Evolutionary conservation across 2,329 filamentous ascomycete species (phyloP).

Genomic region (Achaetomium macrosporum): DNA sequence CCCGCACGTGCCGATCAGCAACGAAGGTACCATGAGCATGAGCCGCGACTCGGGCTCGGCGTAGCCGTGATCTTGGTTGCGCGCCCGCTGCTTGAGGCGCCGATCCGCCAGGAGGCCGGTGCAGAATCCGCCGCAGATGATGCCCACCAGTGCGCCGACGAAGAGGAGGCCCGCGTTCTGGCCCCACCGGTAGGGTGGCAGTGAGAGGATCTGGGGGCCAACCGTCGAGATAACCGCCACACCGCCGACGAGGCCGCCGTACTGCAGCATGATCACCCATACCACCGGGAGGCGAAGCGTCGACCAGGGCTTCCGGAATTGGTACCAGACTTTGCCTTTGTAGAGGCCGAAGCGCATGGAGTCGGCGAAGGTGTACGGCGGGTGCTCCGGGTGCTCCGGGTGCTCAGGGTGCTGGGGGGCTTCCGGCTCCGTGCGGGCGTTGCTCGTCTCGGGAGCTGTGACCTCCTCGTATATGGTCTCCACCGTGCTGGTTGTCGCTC

Average conservation of each 20-base stretch:
- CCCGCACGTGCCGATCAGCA: conserved; percentile 29
- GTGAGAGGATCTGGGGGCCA: conserved; percentile 28
- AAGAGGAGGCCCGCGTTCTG: conserved; percentile 32
- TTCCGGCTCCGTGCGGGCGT: too few species aligned
- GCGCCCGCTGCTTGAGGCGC: conserved; percentile 21
- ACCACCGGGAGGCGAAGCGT: conserved; percentile 30
- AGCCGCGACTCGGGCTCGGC: conserved; percentile 33
- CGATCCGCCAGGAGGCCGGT: conserved; percentile 23
- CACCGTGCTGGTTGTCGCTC: too few species aligned
- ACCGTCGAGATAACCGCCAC: conserved; percentile 33
- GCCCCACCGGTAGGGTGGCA: conserved; percentile 33
- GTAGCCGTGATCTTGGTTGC: conserved; percentile 25
- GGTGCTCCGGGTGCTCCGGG: background rate
- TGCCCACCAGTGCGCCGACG: conserved; percentile 30
- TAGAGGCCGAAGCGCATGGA: conserved; percentile 23
- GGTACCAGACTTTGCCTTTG: conserved; percentile 17
- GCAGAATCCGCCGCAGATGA: conserved; percentile 26
- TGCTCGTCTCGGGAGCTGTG: too few species aligned
- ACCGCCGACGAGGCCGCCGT: conserved; percentile 33
- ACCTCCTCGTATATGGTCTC: too few species aligned
- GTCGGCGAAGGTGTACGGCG: conserved; percentile 26
- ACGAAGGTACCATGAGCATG: conserved; percentile 28
- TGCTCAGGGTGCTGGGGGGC: background rate
- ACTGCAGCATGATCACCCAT: conserved; percentile 35
- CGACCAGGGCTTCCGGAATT: conserved; percentile 27